Evolutionary conservation across 2,329 filamentous ascomycete species (phyloP).

Genomic region (Colletotrichum sublineola): DNA sequence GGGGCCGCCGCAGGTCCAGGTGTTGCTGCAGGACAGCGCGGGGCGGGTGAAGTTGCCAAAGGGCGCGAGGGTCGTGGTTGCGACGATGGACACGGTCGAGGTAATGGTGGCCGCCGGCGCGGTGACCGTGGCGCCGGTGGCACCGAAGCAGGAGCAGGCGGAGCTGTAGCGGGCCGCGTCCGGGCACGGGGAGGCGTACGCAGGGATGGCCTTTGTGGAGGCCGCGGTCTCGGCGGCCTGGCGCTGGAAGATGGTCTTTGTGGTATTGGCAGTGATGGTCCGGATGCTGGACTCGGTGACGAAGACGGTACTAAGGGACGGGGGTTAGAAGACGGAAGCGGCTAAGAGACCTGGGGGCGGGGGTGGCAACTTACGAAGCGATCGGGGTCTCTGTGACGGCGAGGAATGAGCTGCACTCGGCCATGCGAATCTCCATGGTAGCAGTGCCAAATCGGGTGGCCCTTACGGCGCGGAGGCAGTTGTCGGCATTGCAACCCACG

Average conservation of each 20-base stretch:
- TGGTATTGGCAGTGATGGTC: conserved; percentile 25
- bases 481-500: conserved; percentile 55
- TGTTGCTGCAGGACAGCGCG: conserved; percentile 11
- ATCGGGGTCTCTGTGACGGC: conserved; percentile 55
- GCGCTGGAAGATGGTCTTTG: conserved; percentile 40
- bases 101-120: conserved; percentile 55
- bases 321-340: not conserved
- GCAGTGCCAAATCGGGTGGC: conserved; percentile 54
- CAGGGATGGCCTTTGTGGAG: conserved; percentile 67
- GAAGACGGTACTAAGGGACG: conserved; percentile 24
- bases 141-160: conserved; percentile 49
- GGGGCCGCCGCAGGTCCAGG: conserved; percentile 31
- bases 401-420: conserved; percentile 57
- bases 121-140: conserved; percentile 48
- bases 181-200: conserved; percentile 47
- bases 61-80: conserved; percentile 16
- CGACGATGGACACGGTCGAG: conserved; percentile 54
- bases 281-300: conserved; percentile 31
- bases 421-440: conserved; percentile 50
- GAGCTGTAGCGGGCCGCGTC: conserved; percentile 43
- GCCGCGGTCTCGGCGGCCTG: conserved; percentile 54
- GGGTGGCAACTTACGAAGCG: conserved; percentile 50
- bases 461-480: conserved; percentile 61
- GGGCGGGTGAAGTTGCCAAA: conserved; percentile 33
- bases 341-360: too few relatives aligned